A percentile compares a stretch with the other conserved stretches of the same genome.
These are phyloP conservation scores for Handroanthus guayacan DNA, from an alignment of 257 asterid species.

Conservation along the genomic window DNA sequence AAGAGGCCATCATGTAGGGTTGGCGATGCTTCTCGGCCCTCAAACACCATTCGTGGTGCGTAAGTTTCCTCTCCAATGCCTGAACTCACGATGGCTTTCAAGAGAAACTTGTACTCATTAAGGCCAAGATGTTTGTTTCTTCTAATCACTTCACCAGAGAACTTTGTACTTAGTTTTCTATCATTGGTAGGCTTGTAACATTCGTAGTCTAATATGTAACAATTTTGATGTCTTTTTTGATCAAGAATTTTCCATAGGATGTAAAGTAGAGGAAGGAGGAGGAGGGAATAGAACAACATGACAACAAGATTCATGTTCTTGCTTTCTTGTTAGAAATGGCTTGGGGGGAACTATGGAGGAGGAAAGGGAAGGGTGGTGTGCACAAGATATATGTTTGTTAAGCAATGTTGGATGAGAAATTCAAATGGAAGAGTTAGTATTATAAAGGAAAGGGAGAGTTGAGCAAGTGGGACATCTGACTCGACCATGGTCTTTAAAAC, in stretches of 20 bases:
- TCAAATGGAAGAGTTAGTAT: background rate
- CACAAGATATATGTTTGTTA: background rate
- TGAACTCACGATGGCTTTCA: slow-evolving; percentile 83
- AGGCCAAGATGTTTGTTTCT: slow-evolving; percentile 82
- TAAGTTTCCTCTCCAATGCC: slow-evolving; percentile 95
- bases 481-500: slow-evolving; percentile 37
- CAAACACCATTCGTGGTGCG: slow-evolving; percentile 74
- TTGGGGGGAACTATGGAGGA: background rate
- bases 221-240: slow-evolving; percentile 47
- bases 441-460: background rate
- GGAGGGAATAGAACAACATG: slow-evolving; percentile 43
- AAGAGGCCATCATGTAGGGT: slow-evolving; percentile 52
- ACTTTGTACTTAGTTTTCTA: slow-evolving; percentile 59
- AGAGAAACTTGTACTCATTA: slow-evolving; percentile 71
- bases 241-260: slow-evolving; percentile 39
- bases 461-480: slow-evolving; percentile 47
- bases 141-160: slow-evolving; percentile 64
- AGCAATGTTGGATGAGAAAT: slow-evolving; percentile 19
- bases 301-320: slow-evolving; percentile 52
- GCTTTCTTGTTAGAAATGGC: background rate
- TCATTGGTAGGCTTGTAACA: slow-evolving; percentile 67
- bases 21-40: slow-evolving; percentile 68
- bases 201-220: slow-evolving; percentile 82
- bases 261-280: slow-evolving; percentile 49
- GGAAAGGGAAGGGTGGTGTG: background rate